A percentile compares a stretch with the other conserved stretches of the same genome.
Conservation (phyloP, 805 yeast genomes). For the Schizosaccharomyces octosporus region DNA sequence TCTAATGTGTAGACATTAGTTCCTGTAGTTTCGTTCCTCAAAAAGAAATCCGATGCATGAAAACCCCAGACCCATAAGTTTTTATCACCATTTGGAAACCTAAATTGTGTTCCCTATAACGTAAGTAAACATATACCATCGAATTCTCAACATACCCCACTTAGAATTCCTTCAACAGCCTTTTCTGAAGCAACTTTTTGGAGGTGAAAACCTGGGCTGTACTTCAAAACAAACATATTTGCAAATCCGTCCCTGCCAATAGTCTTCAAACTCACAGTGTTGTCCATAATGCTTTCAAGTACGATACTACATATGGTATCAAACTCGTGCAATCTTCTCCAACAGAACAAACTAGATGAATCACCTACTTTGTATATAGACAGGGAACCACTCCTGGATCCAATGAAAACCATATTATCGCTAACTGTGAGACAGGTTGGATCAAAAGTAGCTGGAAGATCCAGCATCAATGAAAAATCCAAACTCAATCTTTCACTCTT, state of each 20-base stretch:
- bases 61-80: neutral
- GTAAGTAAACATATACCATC: no score
- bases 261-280: neutral
- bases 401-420: neutral
- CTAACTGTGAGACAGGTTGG: neutral
- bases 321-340: neutral
- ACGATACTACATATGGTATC: neutral
- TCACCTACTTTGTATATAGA: neutral
- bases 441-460: neutral
- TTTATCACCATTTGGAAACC: neutral
- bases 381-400: neutral
- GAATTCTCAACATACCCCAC: neutral
- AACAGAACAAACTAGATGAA: neutral
- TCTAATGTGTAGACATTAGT: neutral
- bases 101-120: no score
- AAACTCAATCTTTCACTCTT: neutral
- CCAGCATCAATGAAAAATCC: neutral
- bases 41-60: neutral
- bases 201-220: neutral
- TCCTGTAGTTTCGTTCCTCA: neutral
- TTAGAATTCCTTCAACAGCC: neutral
- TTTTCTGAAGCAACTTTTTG: neutral
- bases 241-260: neutral
- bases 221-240: neutral
- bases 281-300: no score